Conservation (phyloP, 371 early-diverging fungal genomes). For the Parasitella parasitica region DNA sequence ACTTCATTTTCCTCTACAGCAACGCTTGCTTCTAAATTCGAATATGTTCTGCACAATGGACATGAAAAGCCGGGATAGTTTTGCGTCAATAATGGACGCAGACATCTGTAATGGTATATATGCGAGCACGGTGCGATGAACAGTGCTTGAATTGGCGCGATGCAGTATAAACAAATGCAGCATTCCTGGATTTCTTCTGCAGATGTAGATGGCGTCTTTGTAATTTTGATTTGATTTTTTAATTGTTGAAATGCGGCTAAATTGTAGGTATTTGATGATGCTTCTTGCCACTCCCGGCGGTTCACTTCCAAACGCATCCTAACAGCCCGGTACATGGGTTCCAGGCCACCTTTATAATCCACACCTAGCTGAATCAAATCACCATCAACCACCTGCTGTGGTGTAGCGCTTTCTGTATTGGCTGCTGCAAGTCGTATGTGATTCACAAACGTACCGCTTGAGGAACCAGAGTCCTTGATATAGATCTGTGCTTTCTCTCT, state of each 20-base stretch:
- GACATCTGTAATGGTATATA: conserved; percentile 94
- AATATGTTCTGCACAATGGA: conserved; percentile 93
- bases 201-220: not conserved
- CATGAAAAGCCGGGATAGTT: conserved; percentile 85
- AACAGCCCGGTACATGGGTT: conserved; percentile 78
- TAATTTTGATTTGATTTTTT: not conserved
- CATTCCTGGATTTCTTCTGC: conserved; percentile 72
- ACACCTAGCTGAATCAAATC: conserved; percentile 89
- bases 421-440: conserved; percentile 78
- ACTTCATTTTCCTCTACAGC: conserved; percentile 73
- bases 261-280: conserved; percentile 26
- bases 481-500: conserved; percentile 65
- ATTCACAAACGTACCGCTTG: conserved; percentile 91
- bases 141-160: conserved; percentile 92
- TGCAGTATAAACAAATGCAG: conserved; percentile 94
- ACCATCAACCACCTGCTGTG: conserved; percentile 76
- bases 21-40: conserved; percentile 81
- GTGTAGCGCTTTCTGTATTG: conserved; percentile 64
- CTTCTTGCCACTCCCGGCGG: conserved; percentile 49
- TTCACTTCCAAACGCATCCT: conserved; percentile 82
- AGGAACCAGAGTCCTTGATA: conserved; percentile 81
- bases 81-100: conserved; percentile 67
- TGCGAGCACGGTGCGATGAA: conserved; percentile 98
- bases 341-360: conserved; percentile 87
- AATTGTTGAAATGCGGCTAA: conserved; percentile 21